These are phyloP conservation scores for Aspergillus japonicus DNA, from an alignment of 2,329 filamentous ascomycete species.

Conservation along the genomic window DNA sequence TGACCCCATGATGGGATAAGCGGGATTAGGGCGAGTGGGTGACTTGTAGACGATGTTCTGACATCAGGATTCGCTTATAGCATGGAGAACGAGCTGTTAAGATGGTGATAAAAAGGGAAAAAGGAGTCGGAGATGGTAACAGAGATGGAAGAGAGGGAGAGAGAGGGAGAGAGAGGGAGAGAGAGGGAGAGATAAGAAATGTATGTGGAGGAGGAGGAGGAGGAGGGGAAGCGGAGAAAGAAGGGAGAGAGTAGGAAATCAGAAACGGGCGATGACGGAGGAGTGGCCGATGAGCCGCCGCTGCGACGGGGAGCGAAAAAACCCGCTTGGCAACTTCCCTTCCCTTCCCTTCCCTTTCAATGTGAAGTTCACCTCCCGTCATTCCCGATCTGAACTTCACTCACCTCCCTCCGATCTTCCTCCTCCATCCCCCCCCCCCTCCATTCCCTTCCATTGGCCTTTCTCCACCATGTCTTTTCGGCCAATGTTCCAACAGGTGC, in stretches of 20 bases:
- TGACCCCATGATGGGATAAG: conserved; percentile 1
- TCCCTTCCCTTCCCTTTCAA: background rate
- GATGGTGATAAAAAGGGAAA: too few relatives aligned
- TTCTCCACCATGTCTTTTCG: conserved; percentile 39
- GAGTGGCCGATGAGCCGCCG: background rate
- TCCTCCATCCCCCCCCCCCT: conserved; percentile 25
- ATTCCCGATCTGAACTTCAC: conserved; percentile 4
- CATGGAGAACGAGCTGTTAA: background rate
- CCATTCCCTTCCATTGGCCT: conserved; percentile 24
- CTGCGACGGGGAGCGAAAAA: conserved; percentile 25
- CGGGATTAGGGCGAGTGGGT: background rate
- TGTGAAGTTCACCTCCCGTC: background rate
- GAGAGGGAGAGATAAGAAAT: background rate
- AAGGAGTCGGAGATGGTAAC: conserved; percentile 2
- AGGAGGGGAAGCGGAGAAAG: background rate
- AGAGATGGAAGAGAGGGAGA: conserved; percentile 9
- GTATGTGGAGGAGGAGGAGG: background rate
- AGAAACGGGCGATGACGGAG: conserved; percentile 30
- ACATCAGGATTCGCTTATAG: background rate
- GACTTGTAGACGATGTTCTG: background rate
- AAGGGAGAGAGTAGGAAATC: conserved; percentile 3
- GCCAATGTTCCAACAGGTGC: conserved; percentile 44
- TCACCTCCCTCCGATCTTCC: conserved; percentile 11
- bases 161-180: conserved; percentile 2
- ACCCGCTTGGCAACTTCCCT: conserved; percentile 26